These are phyloP conservation scores for Chlamydomonas applanata DNA, from an alignment of 139 green algal species.

Conservation along the genomic window DNA sequence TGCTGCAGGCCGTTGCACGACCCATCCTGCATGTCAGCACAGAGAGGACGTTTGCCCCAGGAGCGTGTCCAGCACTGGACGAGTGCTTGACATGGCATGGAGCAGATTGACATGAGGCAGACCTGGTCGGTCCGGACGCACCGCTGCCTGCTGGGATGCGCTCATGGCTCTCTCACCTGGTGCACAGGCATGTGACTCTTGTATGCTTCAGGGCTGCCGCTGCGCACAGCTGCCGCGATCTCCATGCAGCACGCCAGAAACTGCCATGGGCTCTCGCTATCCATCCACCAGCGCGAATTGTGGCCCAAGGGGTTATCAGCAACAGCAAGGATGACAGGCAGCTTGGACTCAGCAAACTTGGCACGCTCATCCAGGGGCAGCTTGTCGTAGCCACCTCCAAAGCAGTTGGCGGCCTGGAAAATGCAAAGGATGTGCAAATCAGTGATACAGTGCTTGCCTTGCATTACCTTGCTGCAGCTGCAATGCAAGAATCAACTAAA, in stretches of 20 bases:
- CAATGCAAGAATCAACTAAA: too few relatives aligned
- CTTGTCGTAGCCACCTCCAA: conserved; percentile 85
- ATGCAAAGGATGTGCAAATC: too few relatives aligned
- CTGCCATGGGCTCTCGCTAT: conserved; percentile 89
- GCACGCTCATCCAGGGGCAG: conserved; percentile 50
- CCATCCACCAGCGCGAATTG: conserved; percentile 69
- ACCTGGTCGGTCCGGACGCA: too few relatives aligned
- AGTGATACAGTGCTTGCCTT: too few relatives aligned
- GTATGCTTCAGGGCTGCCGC: conserved; percentile 61
- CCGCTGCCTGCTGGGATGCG: too few relatives aligned
- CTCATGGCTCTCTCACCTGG: conserved; percentile 16
- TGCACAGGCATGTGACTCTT: conserved; percentile 53
- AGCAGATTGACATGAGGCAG: too few relatives aligned
- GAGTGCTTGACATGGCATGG: neutral
- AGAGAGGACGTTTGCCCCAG: neutral
- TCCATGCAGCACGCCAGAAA: conserved; percentile 90
- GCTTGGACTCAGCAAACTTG: conserved; percentile 9
- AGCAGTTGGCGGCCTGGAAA: conserved; percentile 84
- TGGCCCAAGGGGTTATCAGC: conserved; percentile 25
- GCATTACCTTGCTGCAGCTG: too few relatives aligned
- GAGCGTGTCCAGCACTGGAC: neutral
- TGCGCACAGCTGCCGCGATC: conserved; percentile 62
- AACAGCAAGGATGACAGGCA: conserved; percentile 18
- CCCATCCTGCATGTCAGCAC: conserved; percentile 71
- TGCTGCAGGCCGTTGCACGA: conserved; percentile 98